These are phyloP conservation scores for Ensete glaucum DNA, from an alignment of 176 grass and related monocot genomes.

Conservation along the genomic window DNA sequence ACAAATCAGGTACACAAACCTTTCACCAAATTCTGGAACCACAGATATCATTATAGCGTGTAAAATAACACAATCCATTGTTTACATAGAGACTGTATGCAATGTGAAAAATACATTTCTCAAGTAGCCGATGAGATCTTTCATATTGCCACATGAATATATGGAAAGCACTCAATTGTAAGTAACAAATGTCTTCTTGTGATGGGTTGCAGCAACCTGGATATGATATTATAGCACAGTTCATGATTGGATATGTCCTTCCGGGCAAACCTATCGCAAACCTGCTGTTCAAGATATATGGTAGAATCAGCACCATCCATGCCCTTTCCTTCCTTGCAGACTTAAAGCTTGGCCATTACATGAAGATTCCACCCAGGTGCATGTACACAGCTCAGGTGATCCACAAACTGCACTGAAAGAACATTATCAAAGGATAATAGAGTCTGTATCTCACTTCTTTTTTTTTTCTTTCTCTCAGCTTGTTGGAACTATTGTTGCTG, in stretches of 20 bases:
- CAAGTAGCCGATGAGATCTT: background rate
- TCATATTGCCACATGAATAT: background rate
- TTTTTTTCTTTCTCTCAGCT: constrained; percentile 41
- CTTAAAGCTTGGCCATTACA: constrained; percentile 99
- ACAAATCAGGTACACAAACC: constrained; percentile 68
- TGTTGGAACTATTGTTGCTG: constrained; percentile 83
- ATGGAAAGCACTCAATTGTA: background rate
- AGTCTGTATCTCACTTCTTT: background rate
- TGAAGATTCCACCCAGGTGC: constrained; percentile 98
- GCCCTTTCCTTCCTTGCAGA: constrained; percentile 94
- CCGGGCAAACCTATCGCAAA: constrained; percentile 96
- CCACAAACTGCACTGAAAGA: background rate
- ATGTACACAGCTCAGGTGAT: constrained; percentile 91
- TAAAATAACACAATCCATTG: background rate
- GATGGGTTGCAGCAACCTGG: constrained; percentile 65
- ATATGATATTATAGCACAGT: constrained; percentile 98
- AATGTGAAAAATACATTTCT: background rate
- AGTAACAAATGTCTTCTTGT: background rate
- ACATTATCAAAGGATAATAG: background rate
- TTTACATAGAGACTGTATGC: background rate
- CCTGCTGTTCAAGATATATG: constrained; percentile 98
- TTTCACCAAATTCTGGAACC: background rate
- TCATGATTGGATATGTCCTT: constrained; percentile 92
- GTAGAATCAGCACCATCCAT: constrained; percentile 95
- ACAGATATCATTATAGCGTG: background rate